These are phyloP conservation scores for Ploettnerulaceae sp. DNA, from an alignment of 2,329 filamentous ascomycete genomes.

Conservation along the genomic window DNA sequence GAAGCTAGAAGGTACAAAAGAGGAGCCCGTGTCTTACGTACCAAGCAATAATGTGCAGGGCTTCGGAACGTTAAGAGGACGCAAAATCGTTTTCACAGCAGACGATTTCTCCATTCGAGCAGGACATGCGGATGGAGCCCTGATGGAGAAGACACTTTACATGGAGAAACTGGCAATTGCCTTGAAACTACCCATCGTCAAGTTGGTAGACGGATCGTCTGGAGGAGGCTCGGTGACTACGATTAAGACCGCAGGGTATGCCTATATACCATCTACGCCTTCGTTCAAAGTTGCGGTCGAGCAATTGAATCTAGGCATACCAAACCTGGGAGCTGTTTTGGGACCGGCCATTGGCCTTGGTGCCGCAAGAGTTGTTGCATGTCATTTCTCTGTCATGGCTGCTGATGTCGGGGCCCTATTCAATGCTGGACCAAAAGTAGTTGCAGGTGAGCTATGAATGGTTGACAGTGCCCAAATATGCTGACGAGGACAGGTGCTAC, in stretches of 20 bases:
- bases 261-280: conserved; percentile 54
- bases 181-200: conserved; percentile 54
- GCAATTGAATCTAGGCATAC: conserved; percentile 59
- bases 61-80: conserved; percentile 46
- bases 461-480: background rate
- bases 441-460: conserved; percentile 39
- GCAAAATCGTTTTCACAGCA: conserved; percentile 55
- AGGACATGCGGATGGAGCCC: conserved; percentile 58
- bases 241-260: conserved; percentile 50
- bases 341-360: conserved; percentile 61
- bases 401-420: conserved; percentile 57
- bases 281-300: conserved; percentile 48
- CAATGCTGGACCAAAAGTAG: conserved; percentile 60
- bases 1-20: conserved; percentile 39
- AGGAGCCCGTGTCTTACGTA: conserved; percentile 47
- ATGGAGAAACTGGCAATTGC: conserved; percentile 57
- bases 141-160: conserved; percentile 54
- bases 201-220: conserved; percentile 59
- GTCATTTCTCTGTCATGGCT: conserved; percentile 63
- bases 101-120: conserved; percentile 61
- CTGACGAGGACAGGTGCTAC: conserved; percentile 43
- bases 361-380: conserved; percentile 55
- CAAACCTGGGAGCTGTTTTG: conserved; percentile 58
- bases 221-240: conserved; percentile 59
- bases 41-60: conserved; percentile 62